A percentile compares a stretch with the other conserved stretches of the same genome.
Conservation (phyloP, 2,329 filamentous ascomycete genomes). For the Nothomitra cinnamomea region DNA sequence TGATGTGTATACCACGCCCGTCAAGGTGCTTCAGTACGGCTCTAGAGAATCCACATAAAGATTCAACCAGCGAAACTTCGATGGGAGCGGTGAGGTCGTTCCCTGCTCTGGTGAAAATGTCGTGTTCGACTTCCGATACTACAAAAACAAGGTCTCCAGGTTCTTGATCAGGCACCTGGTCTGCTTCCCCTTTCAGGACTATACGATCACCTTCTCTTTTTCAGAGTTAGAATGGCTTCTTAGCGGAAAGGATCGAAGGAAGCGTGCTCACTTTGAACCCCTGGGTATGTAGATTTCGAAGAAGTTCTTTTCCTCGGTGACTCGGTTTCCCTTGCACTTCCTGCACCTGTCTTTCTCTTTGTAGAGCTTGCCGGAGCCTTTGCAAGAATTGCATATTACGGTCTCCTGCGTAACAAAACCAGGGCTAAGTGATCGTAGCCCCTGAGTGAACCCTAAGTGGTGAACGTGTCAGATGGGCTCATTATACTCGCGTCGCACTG, state of each 20-base stretch:
- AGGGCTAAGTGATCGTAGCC: slow-evolving; percentile 68
- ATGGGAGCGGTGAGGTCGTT: slow-evolving; percentile 71
- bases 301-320: slow-evolving; percentile 77
- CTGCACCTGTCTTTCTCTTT: slow-evolving; percentile 97
- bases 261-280: slow-evolving; percentile 43
- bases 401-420: slow-evolving; percentile 70
- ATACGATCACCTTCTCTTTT: slow-evolving; percentile 69
- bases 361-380: slow-evolving; percentile 69
- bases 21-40: slow-evolving; percentile 87
- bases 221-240: slow-evolving; percentile 4
- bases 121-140: slow-evolving; percentile 65
- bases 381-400: slow-evolving; percentile 66
- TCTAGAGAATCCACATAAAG: slow-evolving; percentile 74
- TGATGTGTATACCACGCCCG: slow-evolving; percentile 71
- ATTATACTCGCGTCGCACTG: too few species aligned
- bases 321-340: slow-evolving; percentile 91
- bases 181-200: slow-evolving; percentile 79
- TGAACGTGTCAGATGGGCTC: not conserved
- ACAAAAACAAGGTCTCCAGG: slow-evolving; percentile 90
- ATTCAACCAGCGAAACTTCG: slow-evolving; percentile 65
- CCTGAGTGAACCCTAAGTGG: slow-evolving; percentile 46
- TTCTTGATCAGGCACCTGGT: slow-evolving; percentile 75
- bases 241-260: not conserved
- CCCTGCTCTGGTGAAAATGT: slow-evolving; percentile 65
- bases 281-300: slow-evolving; percentile 92